Evolutionary conservation across 2,329 filamentous ascomycete genomes (phyloP).

Genomic region (Arthrobotrys conoides): DNA sequence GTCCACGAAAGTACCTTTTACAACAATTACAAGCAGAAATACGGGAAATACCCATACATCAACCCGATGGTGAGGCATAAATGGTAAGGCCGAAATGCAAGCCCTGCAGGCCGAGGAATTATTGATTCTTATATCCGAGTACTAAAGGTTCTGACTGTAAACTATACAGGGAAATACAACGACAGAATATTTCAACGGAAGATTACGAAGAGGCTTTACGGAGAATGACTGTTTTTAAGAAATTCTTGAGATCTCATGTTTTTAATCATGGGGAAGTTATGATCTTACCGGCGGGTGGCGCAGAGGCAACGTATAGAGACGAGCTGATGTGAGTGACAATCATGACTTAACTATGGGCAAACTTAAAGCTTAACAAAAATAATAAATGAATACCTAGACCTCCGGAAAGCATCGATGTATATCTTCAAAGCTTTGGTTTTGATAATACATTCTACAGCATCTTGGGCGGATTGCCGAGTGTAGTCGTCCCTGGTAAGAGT

Average conservation of each 20-base stretch:
- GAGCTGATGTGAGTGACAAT: constrained; percentile 32
- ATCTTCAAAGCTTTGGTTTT: constrained; percentile 53
- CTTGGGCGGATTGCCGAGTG: constrained; percentile 36
- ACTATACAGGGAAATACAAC: constrained; percentile 26
- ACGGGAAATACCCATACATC: constrained; percentile 43
- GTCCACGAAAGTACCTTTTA: constrained; percentile 38
- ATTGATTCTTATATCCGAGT: not conserved
- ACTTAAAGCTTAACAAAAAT: too few species aligned
- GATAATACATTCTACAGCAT: constrained; percentile 57
- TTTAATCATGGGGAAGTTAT: constrained; percentile 42
- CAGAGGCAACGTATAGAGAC: constrained; percentile 33
- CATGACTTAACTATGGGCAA: too few species aligned
- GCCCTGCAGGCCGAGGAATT: not conserved
- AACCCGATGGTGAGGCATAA: constrained; percentile 49
- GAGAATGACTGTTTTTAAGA: constrained; percentile 25
- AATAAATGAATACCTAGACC: constrained; percentile 15
- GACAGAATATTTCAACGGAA: constrained; percentile 25
- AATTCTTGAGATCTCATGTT: constrained; percentile 33
- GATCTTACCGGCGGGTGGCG: constrained; percentile 33
- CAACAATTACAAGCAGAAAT: constrained; percentile 22
- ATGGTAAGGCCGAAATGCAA: constrained; percentile 24
- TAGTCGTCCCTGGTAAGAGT: constrained; percentile 37
- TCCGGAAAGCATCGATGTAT: constrained; percentile 33
- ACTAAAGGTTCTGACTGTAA: not conserved
- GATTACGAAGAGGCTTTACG: constrained; percentile 39